Base-by-base conservation (phyloP, 2,329 filamentous ascomycete genomes). In the Diaporthe destruens region DNA sequence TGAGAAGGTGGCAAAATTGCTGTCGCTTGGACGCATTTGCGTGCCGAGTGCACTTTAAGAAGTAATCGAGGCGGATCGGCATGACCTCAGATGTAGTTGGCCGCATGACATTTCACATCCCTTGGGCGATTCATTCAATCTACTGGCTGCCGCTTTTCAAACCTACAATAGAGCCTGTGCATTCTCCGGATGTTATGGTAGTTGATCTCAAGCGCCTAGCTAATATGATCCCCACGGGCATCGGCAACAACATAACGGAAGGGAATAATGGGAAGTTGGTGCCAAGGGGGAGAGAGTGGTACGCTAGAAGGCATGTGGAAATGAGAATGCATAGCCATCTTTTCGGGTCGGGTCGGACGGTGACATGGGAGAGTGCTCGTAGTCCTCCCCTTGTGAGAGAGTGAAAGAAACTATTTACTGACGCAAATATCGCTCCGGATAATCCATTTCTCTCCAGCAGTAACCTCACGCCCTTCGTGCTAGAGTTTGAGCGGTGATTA, bases 401-500 rank as follows among this genome's bases (percentile, higher is more conserved):
- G 20, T 51, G 44, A 12, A 20, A n/a, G 32, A 7, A 18, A 80
- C 81, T 63, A 88, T 66, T 84, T 81, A 72, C 79, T 84, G 9
- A 91, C 87, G 76, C 88, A 90, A 56, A 94, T 80, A 83, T 94
- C 92, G 77, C 89, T 93, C 73, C 92, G 84, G 76, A 94, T 87
- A 63, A 94, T 89, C 92, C 92, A 94, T 79, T 94, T 94, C 83
- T 93, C 92, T 14, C 92, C 92, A 65, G 85, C 83, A 0, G 81
- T 84, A 1, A 94, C 92, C 78, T 93, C 88, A 72, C 85, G 85
- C 0, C 92, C 92, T 80, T 94, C 92, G 80, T 94, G 92, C 80
- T 82, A 29, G 39, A 53, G 9, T 32, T 54, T 23, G 29, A 66
- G 23, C 70, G 36, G 56, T 39, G 2, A 39, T 74, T 63, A 54